These are phyloP conservation scores for Lecanoromycetidae sp. DNA, from an alignment of 2,329 filamentous ascomycete species.

Conservation along the genomic window DNA sequence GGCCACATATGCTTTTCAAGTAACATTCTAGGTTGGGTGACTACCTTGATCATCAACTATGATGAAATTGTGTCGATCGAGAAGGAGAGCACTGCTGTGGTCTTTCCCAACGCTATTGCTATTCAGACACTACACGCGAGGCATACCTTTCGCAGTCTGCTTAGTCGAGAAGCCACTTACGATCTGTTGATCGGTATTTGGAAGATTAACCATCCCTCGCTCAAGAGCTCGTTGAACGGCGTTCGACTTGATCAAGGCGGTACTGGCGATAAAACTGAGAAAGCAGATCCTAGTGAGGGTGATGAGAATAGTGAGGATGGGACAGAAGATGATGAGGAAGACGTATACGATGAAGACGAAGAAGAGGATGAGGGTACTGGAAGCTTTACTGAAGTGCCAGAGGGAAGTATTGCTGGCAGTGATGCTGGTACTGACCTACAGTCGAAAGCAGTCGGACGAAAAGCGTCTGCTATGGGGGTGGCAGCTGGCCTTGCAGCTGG, in stretches of 20 bases:
- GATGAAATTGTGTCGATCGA: conserved; percentile 95
- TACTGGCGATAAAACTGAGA: conserved; percentile 80
- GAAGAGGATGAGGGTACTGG: conserved; percentile 41
- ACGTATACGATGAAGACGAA: conserved; percentile 47
- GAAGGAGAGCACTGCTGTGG: conserved; percentile 85
- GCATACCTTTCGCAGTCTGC: conserved; percentile 89
- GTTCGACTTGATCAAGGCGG: conserved; percentile 68
- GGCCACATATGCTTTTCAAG: conserved; percentile 97
- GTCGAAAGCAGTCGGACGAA: conserved; percentile 47
- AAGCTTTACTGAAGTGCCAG: conserved; percentile 45
- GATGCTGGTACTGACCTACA: conserved; percentile 31
- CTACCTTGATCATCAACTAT: conserved; percentile 93
- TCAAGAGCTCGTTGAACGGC: conserved; percentile 84
- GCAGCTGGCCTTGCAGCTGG: conserved; percentile 26
- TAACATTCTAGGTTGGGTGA: conserved; percentile 97
- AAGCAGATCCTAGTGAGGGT: conserved; percentile 47
- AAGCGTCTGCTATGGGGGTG: conserved; percentile 48
- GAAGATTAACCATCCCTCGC: conserved; percentile 87
- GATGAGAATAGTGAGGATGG: conserved; percentile 63
- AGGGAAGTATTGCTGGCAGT: conserved; percentile 43
- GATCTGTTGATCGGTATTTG: conserved; percentile 96
- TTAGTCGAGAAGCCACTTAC: conserved; percentile 89
- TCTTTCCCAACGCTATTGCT: conserved; percentile 96
- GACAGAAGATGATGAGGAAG: conserved; percentile 68
- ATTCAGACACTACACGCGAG: conserved; percentile 92